Evolutionary conservation across 176 grass and related monocot species (phyloP).

Genomic region (Stipa capillata): DNA sequence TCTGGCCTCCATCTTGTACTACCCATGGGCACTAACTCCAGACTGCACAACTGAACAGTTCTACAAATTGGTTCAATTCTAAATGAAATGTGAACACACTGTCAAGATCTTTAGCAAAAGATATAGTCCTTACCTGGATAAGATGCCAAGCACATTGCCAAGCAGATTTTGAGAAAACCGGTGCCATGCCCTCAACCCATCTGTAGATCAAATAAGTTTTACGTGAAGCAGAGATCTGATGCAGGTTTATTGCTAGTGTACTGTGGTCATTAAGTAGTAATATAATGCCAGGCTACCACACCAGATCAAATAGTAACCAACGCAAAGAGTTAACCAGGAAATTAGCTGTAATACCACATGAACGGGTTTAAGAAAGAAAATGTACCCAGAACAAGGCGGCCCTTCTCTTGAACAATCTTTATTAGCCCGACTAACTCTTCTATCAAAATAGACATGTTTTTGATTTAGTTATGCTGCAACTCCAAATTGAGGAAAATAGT

Average conservation of each 20-base stretch:
- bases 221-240: not conserved
- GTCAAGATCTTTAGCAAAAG: not conserved
- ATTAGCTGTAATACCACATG: not conserved
- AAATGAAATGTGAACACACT: not conserved
- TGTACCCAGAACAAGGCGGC: constrained; percentile 84
- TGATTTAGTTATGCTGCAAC: constrained; percentile 11
- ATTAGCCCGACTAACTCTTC: constrained; percentile 58
- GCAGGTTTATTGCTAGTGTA: not conserved
- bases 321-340: not conserved
- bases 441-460: constrained; percentile 25
- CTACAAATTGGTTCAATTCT: not conserved
- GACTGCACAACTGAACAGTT: not conserved
- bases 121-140: constrained; percentile 55
- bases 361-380: constrained; percentile 7
- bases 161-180: constrained; percentile 80
- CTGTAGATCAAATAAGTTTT: constrained; percentile 34
- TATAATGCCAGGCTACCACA: not conserved
- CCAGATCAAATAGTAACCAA: not conserved
- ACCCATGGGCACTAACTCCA: not conserved
- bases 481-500: constrained; percentile 1
- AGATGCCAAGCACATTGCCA: constrained; percentile 97
- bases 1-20: not conserved
- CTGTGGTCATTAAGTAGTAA: not conserved
- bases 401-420: constrained; percentile 61
- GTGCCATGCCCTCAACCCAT: constrained; percentile 90